Conservation (phyloP, 805 yeast species). For the Hanseniaspora taiwanica region DNA sequence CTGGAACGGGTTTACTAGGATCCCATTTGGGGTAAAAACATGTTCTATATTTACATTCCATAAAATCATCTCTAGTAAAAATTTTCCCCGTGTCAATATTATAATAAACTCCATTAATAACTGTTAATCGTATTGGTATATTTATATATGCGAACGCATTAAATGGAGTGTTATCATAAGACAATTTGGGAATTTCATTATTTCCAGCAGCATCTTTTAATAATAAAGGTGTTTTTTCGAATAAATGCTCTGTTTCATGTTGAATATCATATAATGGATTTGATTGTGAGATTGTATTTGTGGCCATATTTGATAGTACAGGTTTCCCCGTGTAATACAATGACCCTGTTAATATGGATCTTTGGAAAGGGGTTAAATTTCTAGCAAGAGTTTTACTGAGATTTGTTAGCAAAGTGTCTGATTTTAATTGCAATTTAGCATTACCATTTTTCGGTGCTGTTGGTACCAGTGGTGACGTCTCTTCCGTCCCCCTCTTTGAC, state of each 20-base stretch:
- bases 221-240: slow-evolving; percentile 6
- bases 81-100: slow-evolving; percentile 14
- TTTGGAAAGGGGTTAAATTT: background rate
- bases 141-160: slow-evolving; percentile 12
- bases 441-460: no score
- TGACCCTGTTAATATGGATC: slow-evolving; percentile 3
- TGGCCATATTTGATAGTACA: background rate
- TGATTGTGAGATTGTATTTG: background rate
- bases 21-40: slow-evolving; percentile 4
- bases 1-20: background rate
- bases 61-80: slow-evolving; percentile 20
- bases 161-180: slow-evolving; percentile 6
- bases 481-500: no score
- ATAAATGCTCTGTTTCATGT: background rate
- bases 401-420: no score
- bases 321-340: background rate
- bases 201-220: slow-evolving; percentile 8
- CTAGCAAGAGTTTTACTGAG: slow-evolving; percentile 19
- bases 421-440: no score
- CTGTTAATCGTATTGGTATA: slow-evolving; percentile 20
- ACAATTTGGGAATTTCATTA: slow-evolving; percentile 6
- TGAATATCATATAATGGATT: background rate
- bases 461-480: no score
- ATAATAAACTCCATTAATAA: slow-evolving; percentile 22
- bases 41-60: slow-evolving; percentile 19